These are phyloP conservation scores for Xerocomellus chrysenteron DNA, from an alignment of 768 basidiomycete genomes.

Conservation along the genomic window DNA sequence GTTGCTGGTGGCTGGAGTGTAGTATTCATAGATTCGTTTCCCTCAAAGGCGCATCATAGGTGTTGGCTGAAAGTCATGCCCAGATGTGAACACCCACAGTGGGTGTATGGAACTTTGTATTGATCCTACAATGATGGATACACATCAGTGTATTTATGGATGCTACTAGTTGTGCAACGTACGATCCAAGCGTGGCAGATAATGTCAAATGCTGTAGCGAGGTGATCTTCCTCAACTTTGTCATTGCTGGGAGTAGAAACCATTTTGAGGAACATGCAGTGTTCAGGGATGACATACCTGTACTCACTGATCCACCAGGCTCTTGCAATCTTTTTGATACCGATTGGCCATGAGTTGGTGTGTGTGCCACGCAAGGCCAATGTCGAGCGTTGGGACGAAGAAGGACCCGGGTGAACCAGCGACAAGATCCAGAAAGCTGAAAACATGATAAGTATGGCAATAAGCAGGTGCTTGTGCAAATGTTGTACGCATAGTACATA, in stretches of 20 bases:
- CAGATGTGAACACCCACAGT: constrained; percentile 57
- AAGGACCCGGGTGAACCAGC: constrained; percentile 41
- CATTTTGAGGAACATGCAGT: neutral
- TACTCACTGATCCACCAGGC: constrained; percentile 45
- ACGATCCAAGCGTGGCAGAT: constrained; percentile 52
- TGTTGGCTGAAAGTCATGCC: constrained; percentile 43
- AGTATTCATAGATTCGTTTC: neutral
- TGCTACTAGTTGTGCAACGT: constrained; percentile 11
- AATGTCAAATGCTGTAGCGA: constrained; percentile 47
- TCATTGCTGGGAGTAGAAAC: constrained; percentile 40
- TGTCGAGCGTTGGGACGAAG: constrained; percentile 63
- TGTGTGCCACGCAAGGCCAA: constrained; percentile 73
- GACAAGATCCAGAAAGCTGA: constrained; percentile 52
- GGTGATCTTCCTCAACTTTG: constrained; percentile 47
- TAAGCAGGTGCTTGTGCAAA: too few relatives aligned
- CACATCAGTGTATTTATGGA: neutral
- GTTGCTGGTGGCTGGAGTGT: constrained; percentile 36
- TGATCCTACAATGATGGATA: constrained; percentile 32
- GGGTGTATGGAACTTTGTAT: constrained; percentile 51
- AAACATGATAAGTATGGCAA: neutral
- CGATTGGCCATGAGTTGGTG: constrained; percentile 51
- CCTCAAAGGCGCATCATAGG: constrained; percentile 31
- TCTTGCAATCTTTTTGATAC: constrained; percentile 44
- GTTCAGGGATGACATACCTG: too few relatives aligned
- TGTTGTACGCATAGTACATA: constrained; percentile 56